These are phyloP conservation scores for Apiotrichum mycotoxinovorans DNA, from an alignment of 1,284 basidiomycete genomes.

Conservation along the genomic window DNA sequence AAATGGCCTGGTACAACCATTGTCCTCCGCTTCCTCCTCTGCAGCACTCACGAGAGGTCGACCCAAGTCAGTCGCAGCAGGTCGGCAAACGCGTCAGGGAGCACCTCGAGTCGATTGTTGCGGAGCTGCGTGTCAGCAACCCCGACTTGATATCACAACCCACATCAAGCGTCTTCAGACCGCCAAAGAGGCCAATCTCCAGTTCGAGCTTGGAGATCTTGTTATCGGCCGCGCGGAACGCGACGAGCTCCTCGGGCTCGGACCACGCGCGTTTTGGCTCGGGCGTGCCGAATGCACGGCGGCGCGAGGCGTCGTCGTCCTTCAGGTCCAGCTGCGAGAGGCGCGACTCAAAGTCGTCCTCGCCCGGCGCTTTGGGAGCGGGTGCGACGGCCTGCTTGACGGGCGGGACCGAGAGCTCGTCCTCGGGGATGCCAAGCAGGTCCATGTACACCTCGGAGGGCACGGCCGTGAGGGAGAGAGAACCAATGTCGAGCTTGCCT, in stretches of 20 bases:
- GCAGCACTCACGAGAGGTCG: slow-evolving; percentile 41
- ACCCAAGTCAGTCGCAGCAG: slow-evolving; percentile 39
- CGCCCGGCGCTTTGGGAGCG: slow-evolving; percentile 1
- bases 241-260: slow-evolving; percentile 44
- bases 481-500: slow-evolving; percentile 45
- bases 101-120: slow-evolving; percentile 29
- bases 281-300: slow-evolving; percentile 23
- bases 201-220: slow-evolving; percentile 34
- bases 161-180: slow-evolving; percentile 44
- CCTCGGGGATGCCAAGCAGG: slow-evolving; percentile 35
- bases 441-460: slow-evolving; percentile 42
- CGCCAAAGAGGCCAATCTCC: slow-evolving; percentile 47
- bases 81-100: slow-evolving; percentile 45
- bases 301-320: slow-evolving; percentile 8
- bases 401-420: slow-evolving; percentile 30
- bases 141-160: slow-evolving; percentile 10
- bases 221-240: slow-evolving; percentile 37
- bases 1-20: too few species aligned
- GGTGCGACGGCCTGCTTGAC: not conserved
- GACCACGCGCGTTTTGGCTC: slow-evolving; percentile 25
- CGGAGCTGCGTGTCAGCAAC: slow-evolving; percentile 26
- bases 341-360: not conserved
- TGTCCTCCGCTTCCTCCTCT: too few species aligned
- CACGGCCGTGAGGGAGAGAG: slow-evolving; percentile 31
- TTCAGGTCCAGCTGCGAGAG: slow-evolving; percentile 7